A percentile compares a stretch with the other conserved stretches of the same genome.
Conservation (phyloP, 1,139 yeast genomes). For the Spencermartinsiella ligniputridi region DNA sequence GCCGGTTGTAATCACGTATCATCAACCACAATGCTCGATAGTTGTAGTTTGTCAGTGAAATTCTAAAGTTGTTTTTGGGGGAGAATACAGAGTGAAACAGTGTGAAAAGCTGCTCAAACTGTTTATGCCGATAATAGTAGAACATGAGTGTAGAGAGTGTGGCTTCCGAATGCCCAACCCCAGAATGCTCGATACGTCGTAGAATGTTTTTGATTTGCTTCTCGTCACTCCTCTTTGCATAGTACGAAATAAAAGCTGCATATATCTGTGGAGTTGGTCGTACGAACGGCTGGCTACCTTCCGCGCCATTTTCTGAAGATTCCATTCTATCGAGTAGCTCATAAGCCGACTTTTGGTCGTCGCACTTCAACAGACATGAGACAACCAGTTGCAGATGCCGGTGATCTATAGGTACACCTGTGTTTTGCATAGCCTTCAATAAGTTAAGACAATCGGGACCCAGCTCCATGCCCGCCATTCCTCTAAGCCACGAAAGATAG, state of each 20-base stretch:
- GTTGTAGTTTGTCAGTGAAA: conserved; percentile 17
- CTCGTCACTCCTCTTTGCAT: conserved; percentile 20
- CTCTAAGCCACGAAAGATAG: conserved; percentile 28
- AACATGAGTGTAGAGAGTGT: conserved; percentile 21
- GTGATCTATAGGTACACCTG: conserved; percentile 19
- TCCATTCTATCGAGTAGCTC: conserved; percentile 22
- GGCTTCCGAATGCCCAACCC: conserved; percentile 16
- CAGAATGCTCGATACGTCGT: conserved; percentile 17
- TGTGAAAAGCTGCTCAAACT: conserved; percentile 17
- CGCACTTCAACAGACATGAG: conserved; percentile 21
- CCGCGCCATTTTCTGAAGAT: not conserved
- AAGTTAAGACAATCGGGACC: conserved; percentile 23
- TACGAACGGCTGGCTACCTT: conserved; percentile 12
- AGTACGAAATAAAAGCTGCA: conserved; percentile 26
- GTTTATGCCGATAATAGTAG: conserved; percentile 21
- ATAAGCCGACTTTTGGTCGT: conserved; percentile 19
- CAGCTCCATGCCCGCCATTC: conserved; percentile 24
- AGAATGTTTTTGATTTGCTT: conserved; percentile 18
- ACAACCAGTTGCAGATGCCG: conserved; percentile 20
- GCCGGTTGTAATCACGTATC: conserved; percentile 22
- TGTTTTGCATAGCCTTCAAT: conserved; percentile 24
- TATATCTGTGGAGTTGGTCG: conserved; percentile 20
- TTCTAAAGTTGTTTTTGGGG: conserved; percentile 2
- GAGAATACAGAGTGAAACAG: conserved; percentile 11
- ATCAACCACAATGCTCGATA: conserved; percentile 25